Percentiles rank a stretch among this genome's conserved stretches.
Evolutionary conservation across 2,329 filamentous ascomycete species (phyloP).

Genomic region (Sporothrix pallida): DNA sequence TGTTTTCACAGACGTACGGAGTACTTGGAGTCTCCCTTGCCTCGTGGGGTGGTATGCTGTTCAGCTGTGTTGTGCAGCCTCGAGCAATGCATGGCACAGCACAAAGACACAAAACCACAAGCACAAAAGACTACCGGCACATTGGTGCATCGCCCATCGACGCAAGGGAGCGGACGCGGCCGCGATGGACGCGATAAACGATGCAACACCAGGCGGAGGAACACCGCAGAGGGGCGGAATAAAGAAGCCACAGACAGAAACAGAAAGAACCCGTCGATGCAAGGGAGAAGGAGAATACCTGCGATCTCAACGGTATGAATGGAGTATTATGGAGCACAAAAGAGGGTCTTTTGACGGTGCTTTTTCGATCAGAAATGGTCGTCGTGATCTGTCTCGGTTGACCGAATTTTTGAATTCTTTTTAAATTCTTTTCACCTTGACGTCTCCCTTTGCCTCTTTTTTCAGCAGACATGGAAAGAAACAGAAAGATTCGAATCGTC

Average conservation of each 20-base stretch:
- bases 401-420: neutral
- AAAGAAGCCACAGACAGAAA: too few relatives aligned
- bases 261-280: neutral
- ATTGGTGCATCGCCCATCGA: neutral
- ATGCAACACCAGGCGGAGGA: neutral
- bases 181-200: too few relatives aligned
- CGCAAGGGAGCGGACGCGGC: neutral
- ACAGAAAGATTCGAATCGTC: neutral
- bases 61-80: conserved; percentile 11
- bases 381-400: neutral
- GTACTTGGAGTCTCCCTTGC: neutral
- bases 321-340: neutral
- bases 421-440: too few relatives aligned
- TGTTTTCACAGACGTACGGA: neutral
- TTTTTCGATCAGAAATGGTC: neutral
- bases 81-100: too few relatives aligned
- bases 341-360: neutral
- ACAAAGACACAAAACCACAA: neutral
- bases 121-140: neutral
- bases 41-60: conserved; percentile 21
- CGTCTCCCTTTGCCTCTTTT: conserved; percentile 2
- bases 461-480: neutral
- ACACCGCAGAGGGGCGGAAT: neutral
- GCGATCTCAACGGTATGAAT: too few relatives aligned
- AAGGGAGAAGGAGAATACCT: neutral